Evolutionary conservation across 129 eudicot species (phyloP), one percentile per base, ranked within the genome.

Genomic region (Ambrosia artemisiifolia): DNA sequence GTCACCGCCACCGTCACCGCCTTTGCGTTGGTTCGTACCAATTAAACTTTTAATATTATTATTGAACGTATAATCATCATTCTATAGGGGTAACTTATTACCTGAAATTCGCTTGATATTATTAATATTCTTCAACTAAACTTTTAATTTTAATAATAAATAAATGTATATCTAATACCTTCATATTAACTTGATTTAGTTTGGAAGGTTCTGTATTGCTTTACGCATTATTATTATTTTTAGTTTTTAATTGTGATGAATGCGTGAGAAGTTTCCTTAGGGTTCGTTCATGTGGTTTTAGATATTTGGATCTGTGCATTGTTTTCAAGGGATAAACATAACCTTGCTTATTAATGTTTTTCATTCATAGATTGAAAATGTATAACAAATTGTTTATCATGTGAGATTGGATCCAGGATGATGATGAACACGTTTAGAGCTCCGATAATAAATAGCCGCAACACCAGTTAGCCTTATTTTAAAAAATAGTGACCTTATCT

Each of bases 281-380:
- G 69, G 70, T 73, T 73, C 69, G 16, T 72, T n/a, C n/a, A n/a
- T n/a, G n/a, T 34, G 30, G 48, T 71, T 72, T 7, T 59, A 12
- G 35, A 10, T 56, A 56, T 28, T 20, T 56, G 28, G 18, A 28
- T 24, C 4, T 59, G 6, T 59, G 64, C 64, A 30, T 24, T 56
- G 63, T 24, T 11, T 71, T 72, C 35, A 43, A 71, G 14, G 34
- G 43, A 17, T 40, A 24, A 43, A 40, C 11, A n/a, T 30, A n/a
- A 8, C 2, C 2, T 11, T 70, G 36, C 38, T 55, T 53, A 12
- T 71, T 38, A 44, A 57, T n/a, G 54, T n/a, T n/a, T 20, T 59
- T 19, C 24, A 71, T 42, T 56, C 30, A 19, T 71, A 42, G 17
- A 57, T 72, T 72, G 67, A 71, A 13, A 61, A n/a, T n/a, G n/a